Conservation (phyloP, 1,284 basidiomycete genomes). For the Cystobasidium pallidum region DNA sequence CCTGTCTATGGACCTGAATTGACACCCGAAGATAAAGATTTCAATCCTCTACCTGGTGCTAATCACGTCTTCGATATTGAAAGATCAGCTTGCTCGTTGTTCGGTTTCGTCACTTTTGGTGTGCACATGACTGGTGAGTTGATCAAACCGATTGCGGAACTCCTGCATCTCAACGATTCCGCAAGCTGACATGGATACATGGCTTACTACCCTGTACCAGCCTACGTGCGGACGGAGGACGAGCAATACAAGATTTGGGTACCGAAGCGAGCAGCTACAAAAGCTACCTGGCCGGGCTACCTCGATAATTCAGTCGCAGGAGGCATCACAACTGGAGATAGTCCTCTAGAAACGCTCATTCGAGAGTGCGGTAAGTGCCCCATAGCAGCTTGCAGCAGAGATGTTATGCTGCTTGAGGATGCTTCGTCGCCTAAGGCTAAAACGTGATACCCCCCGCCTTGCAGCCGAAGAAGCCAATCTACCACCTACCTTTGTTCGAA, state of each 20-base stretch:
- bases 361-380: conserved; percentile 74
- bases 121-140: conserved; percentile 71
- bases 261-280: conserved; percentile 79
- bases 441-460: too few species aligned
- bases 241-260: conserved; percentile 70
- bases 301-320: conserved; percentile 69
- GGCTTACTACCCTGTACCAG: conserved; percentile 27
- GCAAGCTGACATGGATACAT: too few species aligned
- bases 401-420: too few species aligned
- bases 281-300: conserved; percentile 66
- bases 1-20: conserved; percentile 72
- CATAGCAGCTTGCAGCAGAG: too few species aligned
- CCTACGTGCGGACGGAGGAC: conserved; percentile 53
- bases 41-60: conserved; percentile 48
- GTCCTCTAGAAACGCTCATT: conserved; percentile 73
- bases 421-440: too few species aligned
- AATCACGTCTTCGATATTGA: conserved; percentile 87
- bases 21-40: conserved; percentile 45
- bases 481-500: conserved; percentile 45
- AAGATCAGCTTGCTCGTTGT: conserved; percentile 81
- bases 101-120: conserved; percentile 85
- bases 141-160: too few species aligned
- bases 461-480: conserved; percentile 60
- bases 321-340: conserved; percentile 68
- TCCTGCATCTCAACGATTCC: too few species aligned